Evolutionary conservation across 371 early-diverging fungal species (phyloP), one percentile per base, ranked within the genome.

Genomic region (Nosema muscidifuracis): DNA sequence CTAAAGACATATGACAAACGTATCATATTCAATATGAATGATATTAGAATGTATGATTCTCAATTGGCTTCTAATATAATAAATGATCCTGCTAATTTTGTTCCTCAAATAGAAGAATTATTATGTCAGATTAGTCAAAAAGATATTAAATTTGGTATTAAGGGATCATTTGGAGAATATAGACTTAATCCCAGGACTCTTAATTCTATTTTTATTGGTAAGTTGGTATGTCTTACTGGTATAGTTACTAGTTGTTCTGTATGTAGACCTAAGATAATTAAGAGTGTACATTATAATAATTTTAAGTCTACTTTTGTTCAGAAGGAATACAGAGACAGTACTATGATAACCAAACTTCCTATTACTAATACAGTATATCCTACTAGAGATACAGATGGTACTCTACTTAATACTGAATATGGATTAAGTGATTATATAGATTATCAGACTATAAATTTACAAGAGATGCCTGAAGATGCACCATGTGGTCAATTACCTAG

Each of bases 391-490:
- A 89, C 88, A n/a, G 87, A 89, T 44, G 93, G 92, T 15, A 89
- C 92, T 77, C 86, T 89, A 12, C 81, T 97, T 57, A 87, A 87
- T 1, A 91, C 95, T 0, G 95, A 97, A 82, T 97, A 89, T 81
- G 98, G 98, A 20, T 86, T 87, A 76, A 91, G 90, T 63, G 86
- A 87, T 6, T 99, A 95, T 82, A 84, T 90, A 15, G 94, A 97
- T 84, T 91, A 91, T 77, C 97, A 99, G 83, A 91, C 90, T 1
- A 85, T 94, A 68, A 89, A 87, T 65, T 85, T 97, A 44, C 98
- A 99, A 84, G 99, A 99, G 85, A 96, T 97, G 95, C 97, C 97
- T 0, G 99, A 99, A 83, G 88, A 93, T 40, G 90, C 97, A 1
- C 96, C 95, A 18, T 89, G 95, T 16, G 97, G 98, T 26, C 92